These are phyloP conservation scores for Colletotrichum simmondsii DNA, from an alignment of 2,329 filamentous ascomycete species.

Conservation along the genomic window DNA sequence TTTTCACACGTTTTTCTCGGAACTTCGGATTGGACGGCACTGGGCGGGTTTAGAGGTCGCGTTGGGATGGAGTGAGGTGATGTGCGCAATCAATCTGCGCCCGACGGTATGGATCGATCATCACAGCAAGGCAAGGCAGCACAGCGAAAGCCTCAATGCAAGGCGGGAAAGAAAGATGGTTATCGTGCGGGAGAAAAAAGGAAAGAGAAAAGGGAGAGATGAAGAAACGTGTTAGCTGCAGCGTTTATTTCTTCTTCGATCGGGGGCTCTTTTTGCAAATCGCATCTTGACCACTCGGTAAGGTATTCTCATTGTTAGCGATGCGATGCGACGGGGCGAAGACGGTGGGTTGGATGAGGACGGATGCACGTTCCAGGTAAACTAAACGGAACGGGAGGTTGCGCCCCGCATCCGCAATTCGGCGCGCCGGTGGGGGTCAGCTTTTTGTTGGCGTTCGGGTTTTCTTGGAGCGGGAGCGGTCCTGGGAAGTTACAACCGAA, in stretches of 20 bases:
- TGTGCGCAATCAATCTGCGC: neutral
- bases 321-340: slow-evolving; percentile 5
- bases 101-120: neutral
- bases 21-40: neutral
- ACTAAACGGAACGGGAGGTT: slow-evolving; percentile 4
- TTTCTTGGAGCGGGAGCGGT: neutral
- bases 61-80: neutral
- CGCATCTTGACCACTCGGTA: neutral
- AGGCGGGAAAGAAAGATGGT: too few species aligned
- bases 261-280: neutral
- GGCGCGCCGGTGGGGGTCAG: slow-evolving; percentile 1
- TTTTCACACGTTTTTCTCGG: neutral
- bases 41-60: neutral
- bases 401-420: slow-evolving; percentile 24
- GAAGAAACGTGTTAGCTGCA: neutral
- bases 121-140: too few species aligned
- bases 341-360: neutral
- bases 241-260: neutral
- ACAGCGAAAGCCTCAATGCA: neutral
- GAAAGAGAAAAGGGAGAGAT: neutral
- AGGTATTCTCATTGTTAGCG: neutral
- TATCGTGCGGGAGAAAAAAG: neutral
- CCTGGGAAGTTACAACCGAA: neutral
- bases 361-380: neutral
- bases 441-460: neutral